Evolutionary conservation across 108 stramenopile species (phyloP).

Genomic region (Discostella stelligeroides): DNA sequence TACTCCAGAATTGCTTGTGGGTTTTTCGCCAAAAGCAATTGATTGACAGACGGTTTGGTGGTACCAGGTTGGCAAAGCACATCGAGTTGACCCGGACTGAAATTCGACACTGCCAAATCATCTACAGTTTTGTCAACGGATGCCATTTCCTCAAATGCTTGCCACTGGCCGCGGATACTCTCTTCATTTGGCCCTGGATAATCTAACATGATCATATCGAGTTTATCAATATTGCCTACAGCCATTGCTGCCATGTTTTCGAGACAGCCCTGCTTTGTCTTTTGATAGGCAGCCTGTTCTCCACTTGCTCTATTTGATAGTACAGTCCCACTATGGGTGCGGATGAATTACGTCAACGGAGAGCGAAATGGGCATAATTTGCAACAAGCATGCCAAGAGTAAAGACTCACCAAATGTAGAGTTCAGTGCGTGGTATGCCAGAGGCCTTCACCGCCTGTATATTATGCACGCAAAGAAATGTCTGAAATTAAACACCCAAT

Average conservation of each 20-base stretch:
- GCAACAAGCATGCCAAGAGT: neutral
- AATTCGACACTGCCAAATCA: constrained; percentile 74
- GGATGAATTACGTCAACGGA: neutral
- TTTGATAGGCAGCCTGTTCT: constrained; percentile 58
- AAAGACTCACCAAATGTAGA: constrained; percentile 61
- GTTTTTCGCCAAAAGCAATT: constrained; percentile 76
- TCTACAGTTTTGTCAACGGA: constrained; percentile 49
- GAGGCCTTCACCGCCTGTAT: constrained; percentile 60
- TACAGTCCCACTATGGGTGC: constrained; percentile 56
- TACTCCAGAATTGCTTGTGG: constrained; percentile 58
- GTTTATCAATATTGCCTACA: constrained; percentile 64
- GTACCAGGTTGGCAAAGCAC: constrained; percentile 54
- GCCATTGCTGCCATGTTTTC: constrained; percentile 68
- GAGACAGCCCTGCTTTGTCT: constrained; percentile 69
- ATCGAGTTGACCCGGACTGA: constrained; percentile 66
- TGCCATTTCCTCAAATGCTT: constrained; percentile 71
- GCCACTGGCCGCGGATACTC: constrained; percentile 79
- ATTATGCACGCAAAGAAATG: neutral
- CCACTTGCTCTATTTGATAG: constrained; percentile 71
- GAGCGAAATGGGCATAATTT: neutral
- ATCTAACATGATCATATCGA: constrained; percentile 84
- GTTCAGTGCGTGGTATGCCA: constrained; percentile 66
- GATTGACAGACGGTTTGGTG: constrained; percentile 71
- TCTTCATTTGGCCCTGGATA: constrained; percentile 79
- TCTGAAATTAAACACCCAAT: neutral